Evolutionary conservation across 2,329 filamentous ascomycete species (phyloP).

Genomic region (Beauveria sp.): DNA sequence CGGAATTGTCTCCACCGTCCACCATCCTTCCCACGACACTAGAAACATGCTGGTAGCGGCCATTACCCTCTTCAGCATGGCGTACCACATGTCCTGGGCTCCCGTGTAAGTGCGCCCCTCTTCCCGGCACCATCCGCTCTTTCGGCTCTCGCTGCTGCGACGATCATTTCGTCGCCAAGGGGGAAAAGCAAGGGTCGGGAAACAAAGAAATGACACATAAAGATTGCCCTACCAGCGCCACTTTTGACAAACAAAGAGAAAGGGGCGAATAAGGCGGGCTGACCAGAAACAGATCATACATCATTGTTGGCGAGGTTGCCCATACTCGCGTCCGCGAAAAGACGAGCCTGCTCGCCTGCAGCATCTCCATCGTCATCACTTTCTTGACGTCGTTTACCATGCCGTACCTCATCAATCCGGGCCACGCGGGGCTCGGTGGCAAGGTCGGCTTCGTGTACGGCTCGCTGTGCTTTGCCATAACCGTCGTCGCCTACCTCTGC

Average conservation of each 20-base stretch:
- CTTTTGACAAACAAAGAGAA: neutral
- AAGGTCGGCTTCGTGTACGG: constrained; percentile 33
- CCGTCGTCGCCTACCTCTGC: constrained; percentile 33
- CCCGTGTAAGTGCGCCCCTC: constrained; percentile 17
- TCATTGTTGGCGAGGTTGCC: constrained; percentile 20
- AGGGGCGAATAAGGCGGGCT: neutral
- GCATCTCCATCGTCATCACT: constrained; percentile 22
- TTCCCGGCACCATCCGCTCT: neutral
- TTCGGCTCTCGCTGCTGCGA: neutral
- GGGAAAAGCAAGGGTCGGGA: too few species aligned
- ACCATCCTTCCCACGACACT: neutral
- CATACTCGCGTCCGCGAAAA: constrained; percentile 22
- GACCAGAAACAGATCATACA: constrained; percentile 16
- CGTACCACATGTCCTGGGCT: constrained; percentile 20
- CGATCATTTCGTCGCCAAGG: too few species aligned
- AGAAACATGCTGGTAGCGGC: constrained; percentile 17
- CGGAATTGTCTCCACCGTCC: constrained; percentile 12
- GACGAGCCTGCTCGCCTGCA: constrained; percentile 21
- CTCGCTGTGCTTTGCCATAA: constrained; percentile 26
- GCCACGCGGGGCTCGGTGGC: constrained; percentile 26
- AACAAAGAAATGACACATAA: neutral
- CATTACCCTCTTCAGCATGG: constrained; percentile 18
- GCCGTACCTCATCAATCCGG: constrained; percentile 27
- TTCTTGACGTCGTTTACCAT: constrained; percentile 27
- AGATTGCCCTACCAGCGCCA: too few species aligned